These are phyloP conservation scores for Sarocladiaceae sp. DNA, from an alignment of 2,329 filamentous ascomycete genomes.

Conservation along the genomic window DNA sequence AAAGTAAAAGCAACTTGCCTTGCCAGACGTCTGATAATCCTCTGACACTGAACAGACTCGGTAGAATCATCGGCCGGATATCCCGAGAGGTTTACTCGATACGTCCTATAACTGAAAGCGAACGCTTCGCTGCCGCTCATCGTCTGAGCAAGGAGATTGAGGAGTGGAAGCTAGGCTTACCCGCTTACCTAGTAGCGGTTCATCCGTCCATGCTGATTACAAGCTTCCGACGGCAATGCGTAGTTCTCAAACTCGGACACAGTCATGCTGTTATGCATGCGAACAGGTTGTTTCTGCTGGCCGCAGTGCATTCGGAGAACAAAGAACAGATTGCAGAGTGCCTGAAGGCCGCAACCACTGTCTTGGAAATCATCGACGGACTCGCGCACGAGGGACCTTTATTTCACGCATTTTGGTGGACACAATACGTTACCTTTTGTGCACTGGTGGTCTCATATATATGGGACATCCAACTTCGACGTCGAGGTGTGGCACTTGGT, in stretches of 20 bases:
- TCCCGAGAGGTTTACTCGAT: constrained; percentile 34
- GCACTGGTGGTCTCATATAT: constrained; percentile 47
- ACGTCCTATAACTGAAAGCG: constrained; percentile 25
- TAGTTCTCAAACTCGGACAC: constrained; percentile 46
- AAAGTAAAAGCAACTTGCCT: constrained; percentile 18
- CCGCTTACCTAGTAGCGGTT: constrained; percentile 35
- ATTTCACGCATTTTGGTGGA: constrained; percentile 47
- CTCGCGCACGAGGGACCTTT: constrained; percentile 31
- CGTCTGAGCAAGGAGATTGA: constrained; percentile 30
- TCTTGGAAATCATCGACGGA: constrained; percentile 36
- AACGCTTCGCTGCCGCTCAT: constrained; percentile 30
- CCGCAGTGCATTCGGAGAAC: constrained; percentile 14
- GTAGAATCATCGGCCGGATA: constrained; percentile 31
- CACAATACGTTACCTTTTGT: constrained; percentile 47
- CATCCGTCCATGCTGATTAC: constrained; percentile 39
- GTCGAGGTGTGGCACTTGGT: not conserved
- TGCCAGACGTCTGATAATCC: not conserved
- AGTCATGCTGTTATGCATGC: constrained; percentile 50
- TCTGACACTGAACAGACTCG: constrained; percentile 29
- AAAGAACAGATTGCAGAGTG: constrained; percentile 32
- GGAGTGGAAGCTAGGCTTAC: constrained; percentile 32
- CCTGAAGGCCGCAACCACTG: constrained; percentile 37
- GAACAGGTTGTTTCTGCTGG: constrained; percentile 47
- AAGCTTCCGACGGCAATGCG: constrained; percentile 41
- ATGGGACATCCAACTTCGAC: constrained; percentile 40